These are phyloP conservation scores for Hygrocybe punicea DNA, from an alignment of 768 basidiomycete genomes.

Conservation along the genomic window DNA sequence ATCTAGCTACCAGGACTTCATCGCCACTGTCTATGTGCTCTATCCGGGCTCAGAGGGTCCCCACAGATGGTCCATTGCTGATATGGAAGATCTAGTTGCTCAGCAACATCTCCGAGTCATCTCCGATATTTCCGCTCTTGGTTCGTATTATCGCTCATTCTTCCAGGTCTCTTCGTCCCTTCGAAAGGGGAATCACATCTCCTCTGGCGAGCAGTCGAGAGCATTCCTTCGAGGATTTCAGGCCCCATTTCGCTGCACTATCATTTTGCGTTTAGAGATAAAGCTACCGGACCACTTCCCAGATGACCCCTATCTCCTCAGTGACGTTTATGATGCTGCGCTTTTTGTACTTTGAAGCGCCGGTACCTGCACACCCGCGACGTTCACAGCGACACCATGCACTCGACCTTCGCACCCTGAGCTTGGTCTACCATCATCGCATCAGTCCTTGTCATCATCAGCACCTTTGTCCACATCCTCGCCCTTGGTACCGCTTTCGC, in stretches of 20 bases:
- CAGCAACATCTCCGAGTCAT: conserved; percentile 15
- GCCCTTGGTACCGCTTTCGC: too few relatives aligned
- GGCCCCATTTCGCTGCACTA: background rate
- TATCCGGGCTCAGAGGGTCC: conserved; percentile 19
- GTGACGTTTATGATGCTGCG: background rate
- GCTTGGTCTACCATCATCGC: too few relatives aligned
- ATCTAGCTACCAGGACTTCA: conserved; percentile 20
- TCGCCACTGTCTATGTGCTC: conserved; percentile 18
- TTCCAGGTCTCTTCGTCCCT: conserved; percentile 18
- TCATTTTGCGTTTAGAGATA: conserved; percentile 13
- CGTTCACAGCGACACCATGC: too few relatives aligned
- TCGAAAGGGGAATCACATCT: conserved; percentile 9
- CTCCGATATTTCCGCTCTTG: conserved; percentile 7
- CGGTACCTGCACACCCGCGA: too few relatives aligned
- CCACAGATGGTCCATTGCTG: conserved; percentile 15
- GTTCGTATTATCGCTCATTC: conserved; percentile 22
- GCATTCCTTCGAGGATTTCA: conserved; percentile 18
- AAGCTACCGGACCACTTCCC: conserved; percentile 20
- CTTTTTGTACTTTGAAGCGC: background rate
- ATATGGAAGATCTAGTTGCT: conserved; percentile 22
- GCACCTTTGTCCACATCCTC: too few relatives aligned
- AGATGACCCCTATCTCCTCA: conserved; percentile 7
- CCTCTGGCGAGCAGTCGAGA: conserved; percentile 16
- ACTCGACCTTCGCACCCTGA: too few relatives aligned
- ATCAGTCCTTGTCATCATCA: too few relatives aligned